Evolutionary conservation across 176 grass and related monocot genomes (phyloP), one percentile per base, ranked within the genome.

Genomic region (Carex cristatella): DNA sequence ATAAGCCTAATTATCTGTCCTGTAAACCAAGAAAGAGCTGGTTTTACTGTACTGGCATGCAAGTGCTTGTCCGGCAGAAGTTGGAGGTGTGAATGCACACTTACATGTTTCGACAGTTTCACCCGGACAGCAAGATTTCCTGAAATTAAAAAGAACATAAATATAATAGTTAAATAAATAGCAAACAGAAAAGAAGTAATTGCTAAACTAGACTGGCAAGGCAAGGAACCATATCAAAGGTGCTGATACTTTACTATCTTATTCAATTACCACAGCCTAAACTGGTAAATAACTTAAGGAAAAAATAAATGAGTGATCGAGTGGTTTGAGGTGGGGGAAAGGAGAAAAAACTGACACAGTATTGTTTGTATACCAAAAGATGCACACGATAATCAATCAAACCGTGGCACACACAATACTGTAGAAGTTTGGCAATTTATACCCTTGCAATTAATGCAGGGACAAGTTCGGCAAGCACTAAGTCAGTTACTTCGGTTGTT

Each of bases 51-150:
- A 98, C 11, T 86, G 90, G 54, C 64, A 85, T 13, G 91, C 95
- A 38, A 95, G 88, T 49, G 69, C 80, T 81, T 91, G 95, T 63
- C 93, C 95, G 0, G 60, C 57, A 56, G 89, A 89, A 16, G 93
- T 98, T 79, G 95, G 95, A 2, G 91, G 89, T 18, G 93, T 86
- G 81, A 98, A 95, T 18, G 92, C 93, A 81, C 91, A 98, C 19
- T 92, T 86, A 19, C 80, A 88, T 27, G 83, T n/a, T 49, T 89
- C 76, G 37, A 92, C 78, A 19, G 65, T 78, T 51, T 74, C 33
- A 51, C 76, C 69, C 65, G 84, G 40, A 37, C 38, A 53, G 83
- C 90, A 95, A 33, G 80, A 93, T 77, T 93, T 90, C 89, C 91
- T 95, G 83, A 61, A 88, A 15, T 18, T 80, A 15, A 79, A 30